A percentile compares a stretch with the other conserved stretches of the same genome.
phyloP scores from a whole-genome alignment of 805 yeast genomes.

The Ogataea methanolica region DNA sequence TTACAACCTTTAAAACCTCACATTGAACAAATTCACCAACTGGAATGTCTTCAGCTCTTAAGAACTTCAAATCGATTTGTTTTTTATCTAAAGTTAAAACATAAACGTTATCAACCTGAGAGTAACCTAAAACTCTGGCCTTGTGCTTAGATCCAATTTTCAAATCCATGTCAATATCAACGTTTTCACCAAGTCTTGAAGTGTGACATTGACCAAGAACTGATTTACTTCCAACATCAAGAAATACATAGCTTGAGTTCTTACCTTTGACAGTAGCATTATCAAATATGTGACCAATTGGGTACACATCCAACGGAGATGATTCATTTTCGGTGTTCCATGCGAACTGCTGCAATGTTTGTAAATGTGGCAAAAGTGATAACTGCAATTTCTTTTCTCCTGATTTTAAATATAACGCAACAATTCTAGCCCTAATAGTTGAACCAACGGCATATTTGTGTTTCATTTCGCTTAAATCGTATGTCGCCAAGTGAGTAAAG shows the following conservation, averaged over 20 bases:
- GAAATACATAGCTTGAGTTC: constrained; percentile 53
- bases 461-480: constrained; percentile 42
- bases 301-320: constrained; percentile 59
- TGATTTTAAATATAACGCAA: constrained; percentile 45
- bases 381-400: constrained; percentile 58
- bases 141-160: constrained; percentile 60
- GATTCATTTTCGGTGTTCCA: constrained; percentile 19
- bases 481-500: constrained; percentile 55
- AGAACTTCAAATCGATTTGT: constrained; percentile 57
- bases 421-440: constrained; percentile 62
- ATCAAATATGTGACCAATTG: constrained; percentile 69
- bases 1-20: constrained; percentile 51
- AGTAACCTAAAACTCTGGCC: constrained; percentile 75
- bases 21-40: constrained; percentile 62
- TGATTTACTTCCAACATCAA: constrained; percentile 49
- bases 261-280: constrained; percentile 55
- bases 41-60: constrained; percentile 69
- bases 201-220: constrained; percentile 71
- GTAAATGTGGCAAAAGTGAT: constrained; percentile 56
- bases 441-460: constrained; percentile 68
- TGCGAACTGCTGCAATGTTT: constrained; percentile 27
- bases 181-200: constrained; percentile 56
- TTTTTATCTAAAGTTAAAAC: constrained; percentile 66
- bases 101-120: constrained; percentile 60
- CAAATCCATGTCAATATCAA: constrained; percentile 44